A percentile compares a stretch with the other conserved stretches of the same genome.
phyloP scores from a whole-genome alignment of 192 early-diverging fungal genomes.

The Linnemannia zychae region DNA sequence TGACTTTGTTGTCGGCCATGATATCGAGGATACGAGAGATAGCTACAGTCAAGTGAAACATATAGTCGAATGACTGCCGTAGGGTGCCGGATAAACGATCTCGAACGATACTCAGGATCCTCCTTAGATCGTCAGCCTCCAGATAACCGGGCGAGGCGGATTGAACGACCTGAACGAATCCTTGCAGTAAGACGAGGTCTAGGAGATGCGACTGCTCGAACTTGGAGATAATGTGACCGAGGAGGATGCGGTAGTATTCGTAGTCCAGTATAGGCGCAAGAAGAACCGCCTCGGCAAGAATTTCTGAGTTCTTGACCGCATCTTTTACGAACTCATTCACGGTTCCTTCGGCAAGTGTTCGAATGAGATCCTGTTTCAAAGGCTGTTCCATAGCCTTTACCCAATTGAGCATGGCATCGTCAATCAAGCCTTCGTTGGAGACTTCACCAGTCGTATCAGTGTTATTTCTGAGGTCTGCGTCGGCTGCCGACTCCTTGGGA shows the following conservation, averaged over 20 bases:
- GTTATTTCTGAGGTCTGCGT: background rate
- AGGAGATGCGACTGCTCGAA: background rate
- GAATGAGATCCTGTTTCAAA: background rate
- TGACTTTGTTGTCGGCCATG: constrained; percentile 2
- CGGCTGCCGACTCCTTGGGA: background rate
- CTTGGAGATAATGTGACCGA: background rate
- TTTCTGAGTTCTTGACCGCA: background rate
- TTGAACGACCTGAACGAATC: background rate
- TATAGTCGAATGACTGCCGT: background rate
- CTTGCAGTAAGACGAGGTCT: background rate
- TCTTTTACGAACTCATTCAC: background rate
- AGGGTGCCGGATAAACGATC: background rate
- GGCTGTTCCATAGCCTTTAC: background rate
- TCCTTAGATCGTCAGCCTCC: background rate
- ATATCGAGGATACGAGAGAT: background rate
- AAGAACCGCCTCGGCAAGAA: background rate
- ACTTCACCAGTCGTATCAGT: background rate
- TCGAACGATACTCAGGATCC: background rate
- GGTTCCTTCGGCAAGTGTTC: background rate
- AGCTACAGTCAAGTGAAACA: background rate
- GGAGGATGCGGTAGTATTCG: background rate
- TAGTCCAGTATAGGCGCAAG: background rate
- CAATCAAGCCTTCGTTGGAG: background rate
- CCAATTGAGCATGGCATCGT: background rate
- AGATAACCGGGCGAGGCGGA: background rate